Evolutionary conservation across 352 stramenopile genomes (phyloP).

Genomic region (Pythium phragmiticola): DNA sequence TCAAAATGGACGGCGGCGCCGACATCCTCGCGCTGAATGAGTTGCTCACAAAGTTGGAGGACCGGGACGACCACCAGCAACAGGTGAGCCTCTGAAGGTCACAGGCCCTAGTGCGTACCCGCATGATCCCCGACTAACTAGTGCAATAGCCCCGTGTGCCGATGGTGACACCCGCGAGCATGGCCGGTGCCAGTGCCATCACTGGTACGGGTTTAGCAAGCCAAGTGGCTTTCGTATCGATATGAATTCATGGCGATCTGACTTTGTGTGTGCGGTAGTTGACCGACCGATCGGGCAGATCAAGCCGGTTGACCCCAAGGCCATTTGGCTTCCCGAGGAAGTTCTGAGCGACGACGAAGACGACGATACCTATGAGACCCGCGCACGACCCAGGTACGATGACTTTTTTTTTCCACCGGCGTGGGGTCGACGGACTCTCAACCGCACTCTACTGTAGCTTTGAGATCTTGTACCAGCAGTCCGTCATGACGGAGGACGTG

Average conservation of each 20-base stretch:
- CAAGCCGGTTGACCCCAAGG: constrained; percentile 49
- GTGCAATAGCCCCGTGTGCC: constrained; percentile 3
- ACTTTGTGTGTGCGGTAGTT: constrained; percentile 22
- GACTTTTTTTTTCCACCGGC: not conserved
- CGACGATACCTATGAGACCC: constrained; percentile 58
- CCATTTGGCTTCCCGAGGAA: constrained; percentile 74
- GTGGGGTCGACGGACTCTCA: too few species aligned
- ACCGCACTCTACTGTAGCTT: constrained; percentile 29
- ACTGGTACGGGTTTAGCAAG: constrained; percentile 29
- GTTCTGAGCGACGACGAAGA: constrained; percentile 76
- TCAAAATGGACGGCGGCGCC: constrained; percentile 12
- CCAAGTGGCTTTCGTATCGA: too few species aligned
- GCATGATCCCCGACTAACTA: not conserved
- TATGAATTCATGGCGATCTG: not conserved
- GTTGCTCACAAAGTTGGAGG: constrained; percentile 28
- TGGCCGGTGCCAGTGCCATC: constrained; percentile 28
- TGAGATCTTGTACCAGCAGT: constrained; percentile 86
- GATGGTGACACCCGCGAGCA: constrained; percentile 32
- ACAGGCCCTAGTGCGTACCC: too few species aligned
- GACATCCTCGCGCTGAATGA: constrained; percentile 41
- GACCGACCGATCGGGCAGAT: constrained; percentile 75
- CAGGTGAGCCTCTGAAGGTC: constrained; percentile 2
- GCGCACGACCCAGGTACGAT: constrained; percentile 49
- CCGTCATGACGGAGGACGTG: constrained; percentile 84
- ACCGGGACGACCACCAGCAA: constrained; percentile 20